These are phyloP conservation scores for Tuber calosporum DNA, from an alignment of 495 filamentous ascomycete species.

Conservation along the genomic window DNA sequence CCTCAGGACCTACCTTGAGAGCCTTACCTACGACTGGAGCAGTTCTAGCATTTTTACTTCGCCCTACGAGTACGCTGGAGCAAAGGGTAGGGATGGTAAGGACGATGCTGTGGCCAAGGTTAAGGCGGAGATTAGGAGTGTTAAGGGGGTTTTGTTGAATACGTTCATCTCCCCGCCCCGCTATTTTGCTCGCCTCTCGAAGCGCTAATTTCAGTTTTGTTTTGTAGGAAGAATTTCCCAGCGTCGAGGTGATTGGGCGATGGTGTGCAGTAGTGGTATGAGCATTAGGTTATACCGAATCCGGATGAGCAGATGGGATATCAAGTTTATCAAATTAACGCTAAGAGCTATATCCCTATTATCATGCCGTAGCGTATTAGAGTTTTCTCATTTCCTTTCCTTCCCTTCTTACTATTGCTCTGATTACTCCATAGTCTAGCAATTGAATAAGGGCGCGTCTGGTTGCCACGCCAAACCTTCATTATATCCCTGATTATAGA, in stretches of 20 bases:
- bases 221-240: conserved; percentile 50
- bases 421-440: background rate
- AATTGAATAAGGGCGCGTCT: too few species aligned
- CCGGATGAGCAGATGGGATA: background rate
- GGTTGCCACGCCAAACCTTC: too few species aligned
- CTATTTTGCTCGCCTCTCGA: conserved; percentile 38
- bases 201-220: conserved; percentile 48
- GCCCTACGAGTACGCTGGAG: conserved; percentile 24
- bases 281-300: background rate
- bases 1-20: conserved; percentile 39
- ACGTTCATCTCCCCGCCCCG: conserved; percentile 43
- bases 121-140: conserved; percentile 74
- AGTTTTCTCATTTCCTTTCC: background rate
- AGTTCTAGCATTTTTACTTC: conserved; percentile 29
- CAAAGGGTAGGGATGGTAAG: conserved; percentile 47
- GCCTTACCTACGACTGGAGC: conserved; percentile 38
- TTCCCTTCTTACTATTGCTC: background rate
- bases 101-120: conserved; percentile 72
- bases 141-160: conserved; percentile 89
- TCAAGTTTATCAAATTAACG: background rate
- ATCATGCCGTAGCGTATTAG: background rate
- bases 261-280: conserved; percentile 16
- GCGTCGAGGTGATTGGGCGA: conserved; percentile 42
- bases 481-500: too few species aligned
- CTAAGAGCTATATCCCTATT: background rate